Percentiles rank a stretch among this genome's conserved stretches.
These are phyloP conservation scores for Moesziomyces antarcticus DNA, from an alignment of 1,284 basidiomycete genomes.

Conservation along the genomic window DNA sequence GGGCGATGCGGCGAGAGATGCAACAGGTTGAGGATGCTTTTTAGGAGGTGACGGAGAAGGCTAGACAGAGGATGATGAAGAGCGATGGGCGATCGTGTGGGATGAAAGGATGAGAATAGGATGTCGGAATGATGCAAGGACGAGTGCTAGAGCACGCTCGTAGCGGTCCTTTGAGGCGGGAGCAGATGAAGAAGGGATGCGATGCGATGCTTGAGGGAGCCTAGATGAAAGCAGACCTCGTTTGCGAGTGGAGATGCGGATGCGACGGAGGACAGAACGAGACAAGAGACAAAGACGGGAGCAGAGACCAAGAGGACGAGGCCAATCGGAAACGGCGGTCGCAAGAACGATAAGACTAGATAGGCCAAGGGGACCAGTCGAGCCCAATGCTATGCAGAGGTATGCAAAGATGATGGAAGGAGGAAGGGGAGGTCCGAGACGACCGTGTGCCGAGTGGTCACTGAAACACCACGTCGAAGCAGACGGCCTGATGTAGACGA, in stretches of 20 bases:
- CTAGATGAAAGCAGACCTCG: too few species aligned
- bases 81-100: neutral
- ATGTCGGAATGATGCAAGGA: neutral
- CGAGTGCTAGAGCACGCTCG: neutral
- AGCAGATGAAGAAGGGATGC: neutral
- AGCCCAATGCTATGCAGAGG: too few species aligned
- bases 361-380: too few species aligned
- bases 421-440: neutral
- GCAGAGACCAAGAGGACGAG: too few species aligned
- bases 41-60: neutral
- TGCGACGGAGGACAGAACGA: too few species aligned
- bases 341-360: too few species aligned
- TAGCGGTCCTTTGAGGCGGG: neutral
- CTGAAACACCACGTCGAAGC: conserved; percentile 24
- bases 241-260: too few species aligned
- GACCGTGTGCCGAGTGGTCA: conserved; percentile 16
- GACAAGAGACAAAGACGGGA: too few species aligned
- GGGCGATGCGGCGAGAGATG: conserved; percentile 18
- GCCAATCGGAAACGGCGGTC: too few species aligned
- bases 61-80: conserved; percentile 7
- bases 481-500: conserved; percentile 13
- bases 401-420: too few species aligned
- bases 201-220: conserved; percentile 1
- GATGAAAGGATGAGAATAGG: neutral
- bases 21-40: conserved; percentile 11